phyloP scores from a whole-genome alignment of 164 flowering plant genomes.

The Houttuynia cordata region DNA sequence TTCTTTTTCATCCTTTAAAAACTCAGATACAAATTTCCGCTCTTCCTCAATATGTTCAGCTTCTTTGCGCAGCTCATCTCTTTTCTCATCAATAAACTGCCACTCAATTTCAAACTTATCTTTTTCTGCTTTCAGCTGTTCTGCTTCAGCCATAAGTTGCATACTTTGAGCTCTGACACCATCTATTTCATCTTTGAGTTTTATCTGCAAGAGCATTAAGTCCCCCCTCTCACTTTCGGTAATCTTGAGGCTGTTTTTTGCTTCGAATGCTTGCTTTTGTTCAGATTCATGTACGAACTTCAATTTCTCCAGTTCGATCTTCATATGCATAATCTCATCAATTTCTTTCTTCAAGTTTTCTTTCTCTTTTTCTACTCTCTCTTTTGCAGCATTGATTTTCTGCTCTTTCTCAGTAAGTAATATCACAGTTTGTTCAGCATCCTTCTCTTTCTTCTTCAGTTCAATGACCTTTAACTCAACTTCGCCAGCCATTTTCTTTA shows the following conservation, averaged over 20 bases:
- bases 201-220: constrained; percentile 46
- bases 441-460: constrained; percentile 47
- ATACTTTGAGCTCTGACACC: constrained; percentile 51
- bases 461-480: constrained; percentile 35
- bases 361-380: constrained; percentile 36
- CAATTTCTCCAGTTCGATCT: constrained; percentile 36
- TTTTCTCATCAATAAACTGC: constrained; percentile 86
- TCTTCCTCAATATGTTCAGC: constrained; percentile 53
- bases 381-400: constrained; percentile 28
- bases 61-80: constrained; percentile 52
- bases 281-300: constrained; percentile 35
- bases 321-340: constrained; percentile 33
- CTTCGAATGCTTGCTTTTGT: constrained; percentile 39
- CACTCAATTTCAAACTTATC: constrained; percentile 85
- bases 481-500: constrained; percentile 54
- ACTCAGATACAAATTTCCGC: constrained; percentile 32
- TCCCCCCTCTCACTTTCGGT: constrained; percentile 58
- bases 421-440: constrained; percentile 29
- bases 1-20: constrained; percentile 74
- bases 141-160: constrained; percentile 59
- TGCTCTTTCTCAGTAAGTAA: constrained; percentile 50
- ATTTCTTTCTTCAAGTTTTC: constrained; percentile 38
- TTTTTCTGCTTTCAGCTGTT: constrained; percentile 63
- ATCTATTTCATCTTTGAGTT: constrained; percentile 88
- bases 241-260: constrained; percentile 43